Percentiles rank a stretch among this genome's conserved stretches.
These are phyloP conservation scores for Selaginella moellendorffii DNA, from an alignment of 75 land plant species.

Conservation along the genomic window DNA sequence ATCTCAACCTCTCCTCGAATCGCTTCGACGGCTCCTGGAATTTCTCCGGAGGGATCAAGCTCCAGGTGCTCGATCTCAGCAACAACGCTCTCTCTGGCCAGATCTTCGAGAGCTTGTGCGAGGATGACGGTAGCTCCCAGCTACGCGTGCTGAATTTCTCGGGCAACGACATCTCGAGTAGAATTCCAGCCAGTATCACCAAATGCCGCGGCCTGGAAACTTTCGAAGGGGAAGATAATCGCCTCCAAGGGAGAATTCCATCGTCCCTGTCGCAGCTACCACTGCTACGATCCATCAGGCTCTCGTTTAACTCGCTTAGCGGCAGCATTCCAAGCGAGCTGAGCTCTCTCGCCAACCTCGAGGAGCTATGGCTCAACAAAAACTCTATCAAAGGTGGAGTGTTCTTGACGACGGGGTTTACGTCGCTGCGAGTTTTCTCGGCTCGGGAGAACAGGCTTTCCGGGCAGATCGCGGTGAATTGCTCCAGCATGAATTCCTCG, in stretches of 20 bases:
- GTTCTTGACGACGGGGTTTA: not conserved
- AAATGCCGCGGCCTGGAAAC: not conserved
- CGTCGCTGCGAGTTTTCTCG: not conserved
- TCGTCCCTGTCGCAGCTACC: constrained; percentile 18
- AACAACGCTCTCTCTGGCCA: not conserved
- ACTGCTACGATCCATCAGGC: constrained; percentile 23
- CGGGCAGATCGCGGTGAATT: constrained; percentile 28
- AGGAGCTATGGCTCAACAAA: constrained; percentile 4
- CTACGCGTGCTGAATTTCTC: constrained; percentile 29
- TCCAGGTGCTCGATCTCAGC: constrained; percentile 8
- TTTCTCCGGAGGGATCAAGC: not conserved
- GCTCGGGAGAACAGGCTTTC: constrained; percentile 18
- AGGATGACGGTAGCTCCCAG: not conserved
- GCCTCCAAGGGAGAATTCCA: constrained; percentile 27
- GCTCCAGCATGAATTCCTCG: constrained; percentile 11
- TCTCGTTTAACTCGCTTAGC: constrained; percentile 44
- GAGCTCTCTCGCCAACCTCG: constrained; percentile 3
- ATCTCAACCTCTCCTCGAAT: not conserved
- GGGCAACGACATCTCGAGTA: constrained; percentile 17
- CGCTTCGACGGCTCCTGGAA: not conserved
- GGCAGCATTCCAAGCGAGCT: constrained; percentile 26
- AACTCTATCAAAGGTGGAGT: not conserved
- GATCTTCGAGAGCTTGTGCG: not conserved
- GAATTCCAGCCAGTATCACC: constrained; percentile 6
- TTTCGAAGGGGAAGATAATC: constrained; percentile 27